phyloP scores from a whole-genome alignment of 257 asterid genomes.

The Gardenia jasminoides region DNA sequence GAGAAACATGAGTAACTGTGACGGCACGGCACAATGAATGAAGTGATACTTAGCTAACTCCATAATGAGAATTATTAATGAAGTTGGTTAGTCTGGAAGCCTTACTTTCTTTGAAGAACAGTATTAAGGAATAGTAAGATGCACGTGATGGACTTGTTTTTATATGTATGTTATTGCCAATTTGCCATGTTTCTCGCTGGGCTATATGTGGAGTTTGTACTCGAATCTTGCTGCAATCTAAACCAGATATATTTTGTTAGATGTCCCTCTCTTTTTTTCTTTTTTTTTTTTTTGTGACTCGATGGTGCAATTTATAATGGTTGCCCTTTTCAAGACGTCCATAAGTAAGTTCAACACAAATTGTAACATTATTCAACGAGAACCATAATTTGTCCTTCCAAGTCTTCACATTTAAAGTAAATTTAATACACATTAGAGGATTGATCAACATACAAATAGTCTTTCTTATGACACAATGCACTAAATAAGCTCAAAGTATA shows the following conservation, averaged over 20 bases:
- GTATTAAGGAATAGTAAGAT: conserved; percentile 19
- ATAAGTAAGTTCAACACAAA: too few species aligned
- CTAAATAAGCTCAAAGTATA: not conserved
- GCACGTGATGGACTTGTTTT: conserved; percentile 50
- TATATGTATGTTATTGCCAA: not conserved
- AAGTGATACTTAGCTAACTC: conserved; percentile 26
- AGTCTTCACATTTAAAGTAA: too few species aligned
- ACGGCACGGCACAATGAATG: conserved; percentile 63
- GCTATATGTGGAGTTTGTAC: not conserved
- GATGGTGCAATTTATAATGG: too few species aligned
- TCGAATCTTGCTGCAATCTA: not conserved
- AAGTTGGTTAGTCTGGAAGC: conserved; percentile 33
- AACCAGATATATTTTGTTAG: not conserved
- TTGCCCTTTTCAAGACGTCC: too few species aligned
- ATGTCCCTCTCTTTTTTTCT: too few species aligned
- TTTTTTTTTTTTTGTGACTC: not conserved
- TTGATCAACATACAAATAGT: not conserved
- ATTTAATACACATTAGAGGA: too few species aligned
- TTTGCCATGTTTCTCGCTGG: not conserved
- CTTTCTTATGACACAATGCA: not conserved
- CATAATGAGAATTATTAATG: conserved; percentile 33
- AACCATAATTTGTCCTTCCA: too few species aligned
- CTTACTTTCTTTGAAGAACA: conserved; percentile 20
- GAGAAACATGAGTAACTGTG: conserved; percentile 47
- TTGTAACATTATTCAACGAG: too few species aligned